Base-by-base conservation (phyloP, 768 basidiomycete genomes). In the Lactarius sp. region DNA sequence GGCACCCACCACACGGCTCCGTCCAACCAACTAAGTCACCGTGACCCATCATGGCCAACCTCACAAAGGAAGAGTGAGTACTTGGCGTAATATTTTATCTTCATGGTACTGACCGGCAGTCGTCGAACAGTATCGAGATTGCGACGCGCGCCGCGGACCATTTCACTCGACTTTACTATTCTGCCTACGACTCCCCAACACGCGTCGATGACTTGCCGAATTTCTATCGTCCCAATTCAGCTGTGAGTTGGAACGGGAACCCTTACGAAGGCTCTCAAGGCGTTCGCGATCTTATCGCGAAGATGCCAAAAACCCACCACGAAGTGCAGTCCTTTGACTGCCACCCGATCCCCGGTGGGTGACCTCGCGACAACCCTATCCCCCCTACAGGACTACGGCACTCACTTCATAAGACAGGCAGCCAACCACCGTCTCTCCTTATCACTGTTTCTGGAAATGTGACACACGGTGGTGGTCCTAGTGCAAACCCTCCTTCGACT, bases 301-400 rank as follows among this genome's bases (percentile, higher is more conserved):
- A 82, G 57, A 91, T 91, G 85, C 90, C 90, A 2, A 77, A 77
- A 20, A 90, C 91, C 33, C 89, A 85, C 67, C 92, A 94, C 69
- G 92, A 94, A 62, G 81, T 94, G 20, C 87, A 90, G 72, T 91
- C 89, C 18, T 92, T 91, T 67, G 92, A 94, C 72, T 94, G 92
- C 69, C 92, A 94, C 73, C 88, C 92, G 41, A 91, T 94, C 63
- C 88, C 90, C 74, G 90, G 92, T 88, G 42, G 27, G 75, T 66
- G 33, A 37, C 20, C 9, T 53, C 27, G 20, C 20, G 22, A 39
- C n/a, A 33, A 31, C 53, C 12, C 22, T 34, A 10, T 4, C 34
- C 6, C 39, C 18, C 20, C 37, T 2, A 8, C 16, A 8, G 20
- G 14, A n/a, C 16, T 20, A 47, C 20, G n/a, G n/a, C 9, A 13